phyloP scores from a whole-genome alignment of 805 yeast genomes.

The Pichia ethanolica region DNA sequence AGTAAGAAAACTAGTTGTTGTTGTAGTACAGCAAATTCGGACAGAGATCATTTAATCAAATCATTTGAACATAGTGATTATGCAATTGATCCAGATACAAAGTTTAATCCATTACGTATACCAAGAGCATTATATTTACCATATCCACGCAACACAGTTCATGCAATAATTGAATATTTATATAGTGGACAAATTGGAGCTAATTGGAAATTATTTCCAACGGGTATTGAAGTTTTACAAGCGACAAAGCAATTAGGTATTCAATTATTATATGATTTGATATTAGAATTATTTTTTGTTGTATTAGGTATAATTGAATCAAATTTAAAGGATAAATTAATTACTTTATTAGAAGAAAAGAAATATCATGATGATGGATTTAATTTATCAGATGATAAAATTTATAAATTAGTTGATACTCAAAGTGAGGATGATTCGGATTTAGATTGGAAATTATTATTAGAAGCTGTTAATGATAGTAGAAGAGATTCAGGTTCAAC shows the following conservation, averaged over 20 bases:
- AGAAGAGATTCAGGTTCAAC: constrained; percentile 13
- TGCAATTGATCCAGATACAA: neutral
- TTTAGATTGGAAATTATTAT: constrained; percentile 9
- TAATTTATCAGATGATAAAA: neutral
- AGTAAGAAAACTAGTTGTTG: neutral
- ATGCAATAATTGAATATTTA: constrained; percentile 63
- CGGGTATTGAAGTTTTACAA: constrained; percentile 54
- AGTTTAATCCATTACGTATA: constrained; percentile 24
- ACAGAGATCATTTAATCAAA: neutral
- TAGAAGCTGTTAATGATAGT: constrained; percentile 3
- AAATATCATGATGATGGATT: neutral
- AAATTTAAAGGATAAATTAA: constrained; percentile 1
- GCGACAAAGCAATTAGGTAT: constrained; percentile 60
- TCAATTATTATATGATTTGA: constrained; percentile 62
- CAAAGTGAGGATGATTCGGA: constrained; percentile 10
- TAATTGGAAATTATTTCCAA: constrained; percentile 65
- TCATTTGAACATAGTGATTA: neutral
- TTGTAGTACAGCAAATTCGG: neutral
- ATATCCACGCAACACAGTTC: constrained; percentile 50
- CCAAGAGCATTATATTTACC: constrained; percentile 70
- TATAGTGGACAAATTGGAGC: constrained; percentile 77
- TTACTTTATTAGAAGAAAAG: constrained; percentile 2
- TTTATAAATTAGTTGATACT: constrained; percentile 2
- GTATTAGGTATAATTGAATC: constrained; percentile 59
- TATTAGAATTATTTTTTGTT: constrained; percentile 62